Evolutionary conservation across 2,329 filamentous ascomycete species (phyloP), one percentile per base, ranked within the genome.

Genomic region (Penicillium sp.): DNA sequence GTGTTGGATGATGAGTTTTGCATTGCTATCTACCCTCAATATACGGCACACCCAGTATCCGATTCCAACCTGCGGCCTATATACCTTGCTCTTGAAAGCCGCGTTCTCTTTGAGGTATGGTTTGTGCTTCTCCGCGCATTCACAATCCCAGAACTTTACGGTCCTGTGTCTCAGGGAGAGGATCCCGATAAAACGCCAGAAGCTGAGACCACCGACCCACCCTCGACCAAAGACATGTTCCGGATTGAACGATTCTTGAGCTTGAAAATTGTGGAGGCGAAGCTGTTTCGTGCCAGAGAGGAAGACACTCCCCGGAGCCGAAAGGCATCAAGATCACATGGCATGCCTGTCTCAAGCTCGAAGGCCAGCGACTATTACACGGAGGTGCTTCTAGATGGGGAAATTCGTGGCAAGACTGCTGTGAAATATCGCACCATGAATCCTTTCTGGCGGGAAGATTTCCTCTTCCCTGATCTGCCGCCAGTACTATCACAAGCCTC

Each of bases 41-140:
- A 98, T 69, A 83, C 88, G 1, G 78, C 85, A 9, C 82, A 81
- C 19, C 80, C 87, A 1, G 85, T 81, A 3, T 79, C 85, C 17
- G 75, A 91, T 49, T 85, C 85, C 6, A 80, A 91, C 26, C 83
- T 88, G 52, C 82, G 87, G n/a, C 91, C 93, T 0, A 83, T 97
- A 32, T 96, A 95, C 64, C 75, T 98, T 31, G 86, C 88, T 3
- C 72, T 96, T 39, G 91, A 97, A 59, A 90, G 82, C 24, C 81
- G 90, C 37, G 82, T 95, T 6, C 76, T 95, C n/a, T 95, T 94
- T 61, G 93, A 98, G 66, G 93, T 96, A 12, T 98, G 93, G 93
- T 91, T 95, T 61, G 90, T 95, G 6, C 74, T 98, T 9, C 69
- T 98, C 28, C 82, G 91, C 54, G 89, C 91, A 0, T 96, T 96